phyloP scores from a whole-genome alignment of 2,329 filamentous ascomycete species.

The Exophiala sideris region DNA sequence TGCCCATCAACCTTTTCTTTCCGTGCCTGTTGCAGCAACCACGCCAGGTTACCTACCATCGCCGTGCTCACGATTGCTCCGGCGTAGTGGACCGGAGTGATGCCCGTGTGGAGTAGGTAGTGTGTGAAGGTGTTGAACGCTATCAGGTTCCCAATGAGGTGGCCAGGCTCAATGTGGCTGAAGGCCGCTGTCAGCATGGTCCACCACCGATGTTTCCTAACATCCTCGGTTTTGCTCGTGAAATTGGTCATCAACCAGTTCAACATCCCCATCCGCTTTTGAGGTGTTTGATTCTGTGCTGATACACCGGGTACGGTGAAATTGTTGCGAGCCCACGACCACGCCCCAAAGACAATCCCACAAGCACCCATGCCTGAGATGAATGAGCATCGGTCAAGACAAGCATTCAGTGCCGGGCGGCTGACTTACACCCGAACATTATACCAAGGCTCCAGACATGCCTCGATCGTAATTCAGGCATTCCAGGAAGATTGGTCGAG shows the following conservation, averaged over 20 bases:
- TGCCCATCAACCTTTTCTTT: not conserved
- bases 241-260: constrained; percentile 5
- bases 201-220: constrained; percentile 5
- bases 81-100: constrained; percentile 2
- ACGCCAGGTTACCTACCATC: constrained; percentile 4
- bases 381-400: no score
- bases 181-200: constrained; percentile 16
- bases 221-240: constrained; percentile 1
- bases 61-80: constrained; percentile 12
- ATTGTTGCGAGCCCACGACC: no score
- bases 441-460: no score
- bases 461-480: no score
- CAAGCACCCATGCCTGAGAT: no score
- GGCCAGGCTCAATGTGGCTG: constrained; percentile 10
- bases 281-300: not conserved
- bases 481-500: no score
- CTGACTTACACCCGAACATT: no score
- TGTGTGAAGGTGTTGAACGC: constrained; percentile 11
- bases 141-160: constrained; percentile 8
- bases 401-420: no score
- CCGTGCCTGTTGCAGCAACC: not conserved
- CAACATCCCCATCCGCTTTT: not conserved
- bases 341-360: no score
- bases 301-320: not conserved
- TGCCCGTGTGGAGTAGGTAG: constrained; percentile 1